Percentiles rank a stretch among this genome's conserved stretches.
phyloP scores from a whole-genome alignment of 306 rosid species.

The Carpinus fangiana region DNA sequence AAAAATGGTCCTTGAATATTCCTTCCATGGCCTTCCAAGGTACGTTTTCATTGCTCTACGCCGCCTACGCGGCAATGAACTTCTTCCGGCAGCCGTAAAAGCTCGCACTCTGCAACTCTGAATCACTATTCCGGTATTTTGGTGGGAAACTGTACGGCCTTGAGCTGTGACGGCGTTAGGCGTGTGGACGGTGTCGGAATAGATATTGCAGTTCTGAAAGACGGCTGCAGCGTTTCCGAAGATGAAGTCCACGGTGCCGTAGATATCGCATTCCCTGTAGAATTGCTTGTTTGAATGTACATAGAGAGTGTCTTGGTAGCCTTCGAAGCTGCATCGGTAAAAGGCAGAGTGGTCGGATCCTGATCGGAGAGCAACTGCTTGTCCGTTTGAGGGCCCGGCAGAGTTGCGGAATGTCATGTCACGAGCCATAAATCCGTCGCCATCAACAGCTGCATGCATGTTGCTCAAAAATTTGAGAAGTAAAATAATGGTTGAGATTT shows the following conservation, averaged over 20 bases:
- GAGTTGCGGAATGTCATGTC: conserved; percentile 24
- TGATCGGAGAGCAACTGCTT: conserved; percentile 22
- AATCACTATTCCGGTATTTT: conserved; percentile 25
- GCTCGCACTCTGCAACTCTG: conserved; percentile 16
- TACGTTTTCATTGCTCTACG: neutral
- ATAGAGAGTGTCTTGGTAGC: conserved; percentile 36
- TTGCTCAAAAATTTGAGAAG: neutral
- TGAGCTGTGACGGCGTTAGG: conserved; percentile 15
- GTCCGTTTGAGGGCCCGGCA: conserved; percentile 17
- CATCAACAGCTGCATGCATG: conserved; percentile 11
- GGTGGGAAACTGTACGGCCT: conserved; percentile 17
- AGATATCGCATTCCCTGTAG: conserved; percentile 26
- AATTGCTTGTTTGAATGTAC: conserved; percentile 22
- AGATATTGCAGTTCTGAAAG: conserved; percentile 30
- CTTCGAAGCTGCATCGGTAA: conserved; percentile 27
- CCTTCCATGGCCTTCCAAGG: conserved; percentile 33
- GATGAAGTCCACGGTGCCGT: conserved; percentile 28
- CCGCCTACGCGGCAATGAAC: neutral
- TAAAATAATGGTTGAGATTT: too few relatives aligned
- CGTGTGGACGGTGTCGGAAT: neutral
- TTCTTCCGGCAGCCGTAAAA: too few relatives aligned
- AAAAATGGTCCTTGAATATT: conserved; percentile 23
- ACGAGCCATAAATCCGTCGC: conserved; percentile 24
- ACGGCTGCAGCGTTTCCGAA: conserved; percentile 30
- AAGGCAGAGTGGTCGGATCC: conserved; percentile 20